These are phyloP conservation scores for Nicotiana obtusifolia DNA, from an alignment of 257 asterid species.

Conservation along the genomic window DNA sequence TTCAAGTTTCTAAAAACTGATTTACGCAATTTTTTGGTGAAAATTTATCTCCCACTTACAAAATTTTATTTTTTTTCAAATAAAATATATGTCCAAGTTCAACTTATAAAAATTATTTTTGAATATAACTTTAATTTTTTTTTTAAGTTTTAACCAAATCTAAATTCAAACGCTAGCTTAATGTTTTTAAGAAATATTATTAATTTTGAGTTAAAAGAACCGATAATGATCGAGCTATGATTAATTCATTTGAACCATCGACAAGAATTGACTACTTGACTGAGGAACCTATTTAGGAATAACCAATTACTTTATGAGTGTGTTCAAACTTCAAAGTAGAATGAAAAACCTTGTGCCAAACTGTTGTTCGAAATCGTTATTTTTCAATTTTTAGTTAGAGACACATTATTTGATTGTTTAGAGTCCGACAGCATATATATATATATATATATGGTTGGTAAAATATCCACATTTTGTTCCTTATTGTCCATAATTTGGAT, in stretches of 20 bases:
- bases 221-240: not conserved
- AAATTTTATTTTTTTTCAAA: too few species aligned
- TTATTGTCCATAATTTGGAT: too few species aligned
- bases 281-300: not conserved
- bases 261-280: not conserved
- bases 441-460: too few species aligned
- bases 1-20: too few species aligned
- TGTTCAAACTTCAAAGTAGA: not conserved
- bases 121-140: too few species aligned
- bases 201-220: not conserved
- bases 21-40: too few species aligned
- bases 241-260: not conserved
- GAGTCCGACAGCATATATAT: not conserved
- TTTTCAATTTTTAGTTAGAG: not conserved
- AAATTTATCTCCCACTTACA: too few species aligned
- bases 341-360: not conserved
- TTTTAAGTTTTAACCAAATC: too few species aligned
- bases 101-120: too few species aligned
- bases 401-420: not conserved
- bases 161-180: too few species aligned
- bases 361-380: not conserved
- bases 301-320: not conserved
- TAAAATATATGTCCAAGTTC: too few species aligned
- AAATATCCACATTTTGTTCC: too few species aligned
- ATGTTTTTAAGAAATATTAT: not conserved